Conservation (phyloP, 1,284 basidiomycete species). For the Pyrrhoderma lamaoense region DNA sequence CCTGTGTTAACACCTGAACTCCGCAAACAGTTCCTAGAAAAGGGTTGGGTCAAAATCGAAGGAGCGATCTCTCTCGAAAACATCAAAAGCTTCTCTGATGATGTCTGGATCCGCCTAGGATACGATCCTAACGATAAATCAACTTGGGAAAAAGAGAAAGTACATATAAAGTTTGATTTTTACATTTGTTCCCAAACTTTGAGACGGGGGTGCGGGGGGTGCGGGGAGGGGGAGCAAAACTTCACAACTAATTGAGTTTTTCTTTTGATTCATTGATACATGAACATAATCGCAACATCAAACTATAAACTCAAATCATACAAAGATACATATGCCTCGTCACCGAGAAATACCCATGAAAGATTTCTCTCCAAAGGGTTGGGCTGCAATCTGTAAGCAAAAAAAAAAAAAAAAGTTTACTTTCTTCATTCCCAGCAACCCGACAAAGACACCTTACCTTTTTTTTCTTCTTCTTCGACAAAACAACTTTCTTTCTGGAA, state of each 20-base stretch:
- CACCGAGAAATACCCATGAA: conserved; percentile 28
- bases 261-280: no score
- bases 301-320: background rate
- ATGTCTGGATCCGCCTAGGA: conserved; percentile 32
- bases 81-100: conserved; percentile 26
- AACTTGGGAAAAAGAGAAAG: conserved; percentile 30
- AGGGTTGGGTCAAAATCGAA: conserved; percentile 30
- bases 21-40: conserved; percentile 30
- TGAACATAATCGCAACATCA: background rate
- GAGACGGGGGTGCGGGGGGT: no score
- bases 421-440: no score
- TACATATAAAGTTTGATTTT: conserved; percentile 1
- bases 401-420: no score
- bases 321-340: conserved; percentile 30
- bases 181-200: no score
- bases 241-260: no score
- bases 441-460: no score
- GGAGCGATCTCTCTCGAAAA: conserved; percentile 28
- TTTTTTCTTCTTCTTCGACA: no score
- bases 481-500: conserved; percentile 8
- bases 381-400: conserved; percentile 30
- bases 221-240: no score
- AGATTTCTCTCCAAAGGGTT: conserved; percentile 29
- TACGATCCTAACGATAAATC: conserved; percentile 29
- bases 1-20: conserved; percentile 26